Percentiles rank a stretch among this genome's conserved stretches.
Evolutionary conservation across 805 yeast species (phyloP).

Genomic region (Kuraishia cidri): DNA sequence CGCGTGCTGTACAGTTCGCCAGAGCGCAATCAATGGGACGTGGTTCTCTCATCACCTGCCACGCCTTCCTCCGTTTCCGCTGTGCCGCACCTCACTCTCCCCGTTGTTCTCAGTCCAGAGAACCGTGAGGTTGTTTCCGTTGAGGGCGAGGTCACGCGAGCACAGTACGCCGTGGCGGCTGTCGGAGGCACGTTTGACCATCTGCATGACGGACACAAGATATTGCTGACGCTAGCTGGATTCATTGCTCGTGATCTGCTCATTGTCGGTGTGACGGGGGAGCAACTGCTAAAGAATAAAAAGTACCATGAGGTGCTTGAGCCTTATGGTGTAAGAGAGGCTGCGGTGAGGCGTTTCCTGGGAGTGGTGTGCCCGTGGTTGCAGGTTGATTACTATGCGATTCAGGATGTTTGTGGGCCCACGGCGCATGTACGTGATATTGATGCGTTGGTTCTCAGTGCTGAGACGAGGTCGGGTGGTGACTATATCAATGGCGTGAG

Average conservation of each 20-base stretch:
- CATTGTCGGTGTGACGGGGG: conserved; percentile 81
- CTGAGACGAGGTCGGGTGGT: conserved; percentile 76
- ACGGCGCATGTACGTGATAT: conserved; percentile 70
- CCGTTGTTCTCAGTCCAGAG: too few species aligned
- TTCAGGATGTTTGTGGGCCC: conserved; percentile 90
- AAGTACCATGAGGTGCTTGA: conserved; percentile 62
- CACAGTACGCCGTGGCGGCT: conserved; percentile 34
- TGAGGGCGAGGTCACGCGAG: conserved; percentile 6
- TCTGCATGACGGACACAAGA: conserved; percentile 90
- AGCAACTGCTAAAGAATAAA: conserved; percentile 63
- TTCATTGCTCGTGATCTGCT: conserved; percentile 46
- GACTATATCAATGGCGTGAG: conserved; percentile 61
- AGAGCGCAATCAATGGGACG: too few species aligned
- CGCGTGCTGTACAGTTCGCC: too few species aligned
- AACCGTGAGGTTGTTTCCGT: too few species aligned
- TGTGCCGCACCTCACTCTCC: too few species aligned
- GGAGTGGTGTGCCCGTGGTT: conserved; percentile 34
- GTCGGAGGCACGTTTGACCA: conserved; percentile 98
- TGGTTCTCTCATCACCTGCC: too few species aligned
- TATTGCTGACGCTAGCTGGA: conserved; percentile 64
- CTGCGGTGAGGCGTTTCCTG: conserved; percentile 40
- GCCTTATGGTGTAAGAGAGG: conserved; percentile 40
- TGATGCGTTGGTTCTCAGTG: conserved; percentile 72
- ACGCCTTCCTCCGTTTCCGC: too few species aligned
- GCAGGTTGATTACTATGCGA: conserved; percentile 43